Base-by-base conservation (phyloP, 352 stramenopile genomes). In the Phytophthora cactorum region DNA sequence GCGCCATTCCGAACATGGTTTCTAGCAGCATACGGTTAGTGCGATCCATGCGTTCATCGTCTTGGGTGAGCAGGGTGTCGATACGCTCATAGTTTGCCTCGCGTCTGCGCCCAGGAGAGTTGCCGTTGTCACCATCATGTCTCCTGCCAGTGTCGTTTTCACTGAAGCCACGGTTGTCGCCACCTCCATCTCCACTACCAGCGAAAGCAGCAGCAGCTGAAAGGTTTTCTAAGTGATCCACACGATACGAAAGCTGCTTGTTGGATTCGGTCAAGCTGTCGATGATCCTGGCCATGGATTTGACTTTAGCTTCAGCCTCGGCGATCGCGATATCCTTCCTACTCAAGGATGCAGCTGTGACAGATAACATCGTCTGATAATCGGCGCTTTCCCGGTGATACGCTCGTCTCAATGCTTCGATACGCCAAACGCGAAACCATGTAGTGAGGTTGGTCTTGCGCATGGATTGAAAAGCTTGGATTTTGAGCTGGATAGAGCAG, bases 1-100 rank as follows among this genome's bases (percentile, higher is more conserved):
- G 83, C 17, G 86, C 86, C 86, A 95, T 95, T 12, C 80, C 86
- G 52, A 93, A 91, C 75, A 95, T 78, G 11, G 82, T 91, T 57
- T 95, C 86, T 9, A 93, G 66, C 36, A 95, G 70, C 84, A 93
- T 92, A 9, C 80, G 81, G 50, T 93, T 93, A 9, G 79, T 80
- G 3, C 81, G 79, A 66, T 89, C 79, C 72, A 81, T 81, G 41
- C 81, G 82, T 39, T 85, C 77, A 38, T 91, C 74, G 44, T 90
- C 79, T 65, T 75, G 73, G 14, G 68, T 44, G 7, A 81, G 73
- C 25, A 89, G 52, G 14, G 76, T 88, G 51, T 91, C 81, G 22
- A 89, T 85, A 15, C 66, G 74, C 52, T 89, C 82, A 46, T 83
- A 88, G 29, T 83, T 69, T 39, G 80, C 53, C 0, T 83, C 74